Base-by-base conservation (phyloP, 495 filamentous ascomycete genomes). In the Tuber aestivum region DNA sequence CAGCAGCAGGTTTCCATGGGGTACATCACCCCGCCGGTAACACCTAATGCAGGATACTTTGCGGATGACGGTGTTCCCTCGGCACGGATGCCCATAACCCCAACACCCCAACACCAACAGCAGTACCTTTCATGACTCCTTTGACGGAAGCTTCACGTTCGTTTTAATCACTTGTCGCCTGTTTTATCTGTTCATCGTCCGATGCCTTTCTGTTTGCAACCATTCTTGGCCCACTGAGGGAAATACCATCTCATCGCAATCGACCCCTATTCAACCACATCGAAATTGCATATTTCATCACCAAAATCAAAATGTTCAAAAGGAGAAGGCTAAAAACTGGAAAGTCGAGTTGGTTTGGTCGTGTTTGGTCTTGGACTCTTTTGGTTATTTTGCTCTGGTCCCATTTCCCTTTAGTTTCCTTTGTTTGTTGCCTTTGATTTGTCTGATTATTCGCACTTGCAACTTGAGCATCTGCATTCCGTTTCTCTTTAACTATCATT, bases 21-120 rank as follows among this genome's bases (percentile, higher is more conserved):
- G 37, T 95, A 94, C 83, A 89, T 95, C 75, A 98, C 95, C 37
- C 95, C 95, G 32, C 95, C 95, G 4, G 97, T 98, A 82, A 98
- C 96, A 0, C 95, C 95, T n/a, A 94, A 96, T 79, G 91, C 90
- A 35, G 88, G 89, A 73, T 88, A 86, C 72, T 92, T 90, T 74
- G 83, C 86, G 68, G 84, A 84, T 61, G 85, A 84, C 20, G 81
- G 75, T 69, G 72, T 74, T 50, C 61, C 70, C 70, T 79, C 77
- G 50, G 71, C 72, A 65, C 75, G 76, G 23, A 75, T 82, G 41
- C 75, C 82, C 21, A 76, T 83, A 37, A 86, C 80, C 50, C 77
- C 80, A 70, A 77, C 80, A 68, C 75, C 75, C 18, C 72, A 38
- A 20, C 50, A 68, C 41, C 70, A 72, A 61, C 68, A 74, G 7